Conservation (phyloP, 257 asterid genomes). For the Agastache rugosa region DNA sequence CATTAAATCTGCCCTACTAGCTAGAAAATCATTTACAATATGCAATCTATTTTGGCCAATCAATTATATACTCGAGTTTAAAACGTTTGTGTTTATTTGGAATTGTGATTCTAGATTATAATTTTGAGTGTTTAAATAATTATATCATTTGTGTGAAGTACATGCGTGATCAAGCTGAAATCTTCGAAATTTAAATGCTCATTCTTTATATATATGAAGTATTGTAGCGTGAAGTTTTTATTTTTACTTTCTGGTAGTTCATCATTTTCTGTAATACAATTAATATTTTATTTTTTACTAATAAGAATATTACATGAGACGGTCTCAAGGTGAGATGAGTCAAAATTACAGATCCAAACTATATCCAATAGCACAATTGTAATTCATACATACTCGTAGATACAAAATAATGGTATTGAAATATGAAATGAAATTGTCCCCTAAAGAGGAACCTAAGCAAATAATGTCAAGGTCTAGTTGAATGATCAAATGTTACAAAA, state of each 20-base stretch:
- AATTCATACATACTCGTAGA: too few species aligned
- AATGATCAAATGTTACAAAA: background rate
- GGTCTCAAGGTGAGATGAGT: too few species aligned
- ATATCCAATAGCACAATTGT: too few species aligned
- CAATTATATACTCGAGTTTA: background rate
- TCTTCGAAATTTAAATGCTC: background rate
- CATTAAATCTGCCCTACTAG: background rate
- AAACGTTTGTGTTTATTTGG: background rate
- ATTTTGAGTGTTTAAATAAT: background rate
- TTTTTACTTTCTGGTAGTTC: too few species aligned
- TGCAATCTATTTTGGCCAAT: background rate
- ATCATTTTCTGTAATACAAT: too few species aligned
- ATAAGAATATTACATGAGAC: too few species aligned
- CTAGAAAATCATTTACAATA: background rate
- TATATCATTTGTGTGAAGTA: background rate
- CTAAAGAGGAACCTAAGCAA: background rate
- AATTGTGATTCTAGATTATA: background rate
- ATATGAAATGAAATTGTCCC: background rate
- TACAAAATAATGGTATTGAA: background rate
- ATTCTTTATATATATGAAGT: background rate
- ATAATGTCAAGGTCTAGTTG: slow-evolving; percentile 1
- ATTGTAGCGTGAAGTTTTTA: background rate
- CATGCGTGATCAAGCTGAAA: background rate
- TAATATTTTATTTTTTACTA: too few species aligned
- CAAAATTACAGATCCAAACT: too few species aligned